These are phyloP conservation scores for Mangifera indica DNA, from an alignment of 345 rosid genomes.

Conservation along the genomic window DNA sequence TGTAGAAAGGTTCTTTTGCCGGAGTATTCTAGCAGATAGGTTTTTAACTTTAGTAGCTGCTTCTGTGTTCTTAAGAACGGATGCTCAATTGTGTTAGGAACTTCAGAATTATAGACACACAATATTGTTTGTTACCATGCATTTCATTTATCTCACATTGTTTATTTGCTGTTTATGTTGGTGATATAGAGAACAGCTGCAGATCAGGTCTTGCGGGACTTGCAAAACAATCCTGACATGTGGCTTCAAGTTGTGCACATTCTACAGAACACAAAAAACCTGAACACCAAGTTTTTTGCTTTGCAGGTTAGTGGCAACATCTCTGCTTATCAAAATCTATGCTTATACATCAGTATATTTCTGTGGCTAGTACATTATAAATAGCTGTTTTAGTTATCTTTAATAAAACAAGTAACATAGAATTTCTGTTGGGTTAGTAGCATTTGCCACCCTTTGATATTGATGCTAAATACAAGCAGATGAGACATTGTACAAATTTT, in stretches of 20 bases:
- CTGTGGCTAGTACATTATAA: not conserved
- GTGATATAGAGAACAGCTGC: conserved; percentile 81
- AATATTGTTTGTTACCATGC: not conserved
- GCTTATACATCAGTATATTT: not conserved
- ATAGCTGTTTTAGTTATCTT: not conserved
- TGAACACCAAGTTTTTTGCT: conserved; percentile 95
- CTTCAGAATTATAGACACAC: conserved; percentile 2
- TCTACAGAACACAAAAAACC: conserved; percentile 72
- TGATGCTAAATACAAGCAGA: no score
- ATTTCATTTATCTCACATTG: not conserved
- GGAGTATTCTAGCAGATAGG: not conserved
- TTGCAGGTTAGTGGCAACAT: conserved; percentile 60
- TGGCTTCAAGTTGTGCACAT: conserved; percentile 99
- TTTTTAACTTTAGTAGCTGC: not conserved
- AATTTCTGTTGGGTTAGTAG: no score
- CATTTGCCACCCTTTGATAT: no score
- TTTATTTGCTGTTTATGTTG: conserved; percentile 19
- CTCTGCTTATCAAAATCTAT: not conserved
- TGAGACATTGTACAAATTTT: no score
- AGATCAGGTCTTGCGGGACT: conserved; percentile 89
- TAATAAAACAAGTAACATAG: no score
- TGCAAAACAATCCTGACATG: conserved; percentile 93
- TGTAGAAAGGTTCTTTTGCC: not conserved
- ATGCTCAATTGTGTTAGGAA: not conserved
- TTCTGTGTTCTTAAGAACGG: not conserved